Base-by-base conservation (phyloP, 2,329 filamentous ascomycete genomes). In the Scytalidium sp. region DNA sequence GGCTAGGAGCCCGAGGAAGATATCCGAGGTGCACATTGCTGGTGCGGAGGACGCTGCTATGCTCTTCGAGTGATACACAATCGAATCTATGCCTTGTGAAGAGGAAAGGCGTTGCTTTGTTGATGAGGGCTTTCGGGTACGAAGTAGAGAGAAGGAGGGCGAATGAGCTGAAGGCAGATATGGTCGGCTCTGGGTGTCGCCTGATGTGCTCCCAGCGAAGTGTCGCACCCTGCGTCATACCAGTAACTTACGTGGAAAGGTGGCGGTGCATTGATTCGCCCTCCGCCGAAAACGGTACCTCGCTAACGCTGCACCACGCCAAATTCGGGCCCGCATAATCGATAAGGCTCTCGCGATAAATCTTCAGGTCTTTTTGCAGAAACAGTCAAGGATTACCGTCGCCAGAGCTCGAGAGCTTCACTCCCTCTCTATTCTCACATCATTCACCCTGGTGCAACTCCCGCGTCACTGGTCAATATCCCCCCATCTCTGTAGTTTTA, bases 1-100 rank as follows among this genome's bases (percentile, higher is more conserved):
- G 64, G 83, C 83, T 56, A 87, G 66, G 36, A 85, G 61, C 65
- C 77, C 81, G n/a, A 87, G 79, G 64, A 87, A 85, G 60, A 83
- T 69, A 65, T 86, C 83, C 46, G 75, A 62, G 49, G 75, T 71
- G 67, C 81, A 84, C 81, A 85, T 85, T 45, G 43, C 20, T n/a
- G n/a, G n/a, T 27, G 7, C 8, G 32, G 13, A 36, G 15, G 15
- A 6, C 15, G 13, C 4, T 36, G 32, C 32, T 10, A 36, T 36
- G 32, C 32, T 36, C 11, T 36, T 8, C 13, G 13, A 15, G 13
- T 36, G 32, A 29, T 29, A 29, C 25, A 13, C 8, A 8, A 7
- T 13, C 7, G 25, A 8, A 29, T 8, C 25, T 29, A 7, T 13
- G 7, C 13, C 25, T 29, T 29, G 25, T 13, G 25, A 29, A 13